Evolutionary conservation across 805 yeast species (phyloP).

Genomic region (Candida peoriensis): DNA sequence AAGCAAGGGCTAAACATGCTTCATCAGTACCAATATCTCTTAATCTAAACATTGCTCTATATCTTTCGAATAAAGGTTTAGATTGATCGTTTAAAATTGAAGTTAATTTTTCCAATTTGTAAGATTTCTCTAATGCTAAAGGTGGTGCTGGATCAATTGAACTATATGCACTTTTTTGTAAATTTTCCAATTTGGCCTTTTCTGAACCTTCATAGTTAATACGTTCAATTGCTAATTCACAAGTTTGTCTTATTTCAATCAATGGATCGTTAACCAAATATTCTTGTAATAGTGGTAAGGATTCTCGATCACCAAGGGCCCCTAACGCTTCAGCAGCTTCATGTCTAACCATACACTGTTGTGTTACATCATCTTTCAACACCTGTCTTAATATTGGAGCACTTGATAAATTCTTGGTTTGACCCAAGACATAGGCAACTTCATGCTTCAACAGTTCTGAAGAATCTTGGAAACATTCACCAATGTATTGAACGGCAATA

Average conservation of each 20-base stretch:
- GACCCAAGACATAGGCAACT: conserved; percentile 96
- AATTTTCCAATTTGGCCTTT: conserved; percentile 54
- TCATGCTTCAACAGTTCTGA: conserved; percentile 95
- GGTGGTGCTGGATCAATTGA: conserved; percentile 99
- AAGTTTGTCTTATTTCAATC: conserved; percentile 90
- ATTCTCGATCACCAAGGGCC: conserved; percentile 80
- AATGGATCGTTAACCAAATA: conserved; percentile 71
- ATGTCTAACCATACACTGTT: conserved; percentile 96
- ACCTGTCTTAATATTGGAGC: conserved; percentile 73
- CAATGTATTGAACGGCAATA: conserved; percentile 73
- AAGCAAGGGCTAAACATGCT: conserved; percentile 86
- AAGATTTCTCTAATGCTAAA: conserved; percentile 56
- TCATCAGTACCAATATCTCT: conserved; percentile 93
- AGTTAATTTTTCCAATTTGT: conserved; percentile 62
- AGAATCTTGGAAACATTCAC: conserved; percentile 71
- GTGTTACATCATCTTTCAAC: conserved; percentile 52
- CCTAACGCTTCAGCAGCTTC: conserved; percentile 99
- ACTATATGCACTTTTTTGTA: conserved; percentile 73
- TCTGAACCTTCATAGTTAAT: conserved; percentile 87
- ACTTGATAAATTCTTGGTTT: conserved; percentile 78
- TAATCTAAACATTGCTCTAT: conserved; percentile 96
- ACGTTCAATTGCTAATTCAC: conserved; percentile 94
- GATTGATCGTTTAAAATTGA: conserved; percentile 67
- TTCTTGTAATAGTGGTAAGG: conserved; percentile 59
- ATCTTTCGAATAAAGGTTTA: conserved; percentile 83